Base-by-base conservation (phyloP, 768 basidiomycete species). In the Clavaria fumosa region DNA sequence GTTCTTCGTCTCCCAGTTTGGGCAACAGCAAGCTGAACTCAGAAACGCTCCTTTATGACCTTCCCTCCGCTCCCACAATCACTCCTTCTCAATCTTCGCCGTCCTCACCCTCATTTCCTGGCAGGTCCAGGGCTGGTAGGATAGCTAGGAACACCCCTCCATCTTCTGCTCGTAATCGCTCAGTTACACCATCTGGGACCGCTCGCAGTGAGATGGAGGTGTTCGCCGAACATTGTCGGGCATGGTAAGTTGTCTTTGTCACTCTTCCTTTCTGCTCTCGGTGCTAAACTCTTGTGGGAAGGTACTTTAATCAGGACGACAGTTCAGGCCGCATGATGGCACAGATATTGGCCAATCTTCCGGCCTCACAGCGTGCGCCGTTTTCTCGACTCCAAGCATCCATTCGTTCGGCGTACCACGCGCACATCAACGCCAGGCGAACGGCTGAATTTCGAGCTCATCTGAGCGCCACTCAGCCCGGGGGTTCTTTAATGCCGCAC, bases 361-460 rank as follows among this genome's bases (percentile, higher is more conserved):
- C 80, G 5, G 72, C 85, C 2, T 76, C 82, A 1, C 86, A 91
- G 47, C 78, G 83, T 40, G 84, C 88, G 6, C 78, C 83, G 1
- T 93, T 80, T 54, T 79, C 84, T 15, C 75, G 83, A 41, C 57
- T 91, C 14, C 89, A 93, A 53, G 79, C 86, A 1, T 81, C 81
- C 14, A 78, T 90, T 19, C 76, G 89, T 30, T 75, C 85, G 27
- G 76, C 77, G 31, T 90, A 78, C 50, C 89, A 93, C 55, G 73
- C 76, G 35, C 81, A 75, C 42, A 69, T 86, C 45, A 78, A 78
- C 44, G 70, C 73, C 24, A 68, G 85, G 23, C 66, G 78, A 35
- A 72, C 77, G 41, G 78, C 85, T 12, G 86, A 90, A 51, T 88
- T 86, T 55, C 81, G 73, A 53, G 89, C 88, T 21, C 78, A 86